phyloP scores from a whole-genome alignment of 2,329 filamentous ascomycete species.

The Alternaria ethzedia region DNA sequence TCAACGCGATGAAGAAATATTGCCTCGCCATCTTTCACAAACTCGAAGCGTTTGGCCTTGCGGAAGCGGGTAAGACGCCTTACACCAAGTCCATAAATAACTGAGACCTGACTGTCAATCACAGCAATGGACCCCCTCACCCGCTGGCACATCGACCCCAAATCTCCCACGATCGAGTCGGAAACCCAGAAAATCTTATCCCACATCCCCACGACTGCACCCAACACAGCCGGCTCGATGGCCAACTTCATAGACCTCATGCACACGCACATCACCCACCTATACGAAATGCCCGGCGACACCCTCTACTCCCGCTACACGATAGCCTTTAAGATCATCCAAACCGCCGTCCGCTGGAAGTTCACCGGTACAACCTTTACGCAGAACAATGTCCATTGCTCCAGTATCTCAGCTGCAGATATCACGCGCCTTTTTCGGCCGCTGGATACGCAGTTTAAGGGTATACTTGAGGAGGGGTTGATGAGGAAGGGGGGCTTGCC shows the following conservation, averaged over 20 bases:
- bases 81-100: fast-evolving
- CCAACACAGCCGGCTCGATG: neutral
- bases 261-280: neutral
- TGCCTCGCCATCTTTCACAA: neutral
- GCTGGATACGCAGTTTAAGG: neutral
- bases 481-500: neutral
- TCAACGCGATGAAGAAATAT: neutral
- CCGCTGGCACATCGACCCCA: neutral
- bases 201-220: neutral
- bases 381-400: neutral
- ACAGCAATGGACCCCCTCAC: neutral
- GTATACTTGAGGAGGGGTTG: neutral
- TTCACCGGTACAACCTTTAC: neutral
- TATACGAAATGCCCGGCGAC: neutral
- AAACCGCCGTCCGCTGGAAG: neutral
- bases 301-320: neutral
- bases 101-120: neutral
- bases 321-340: neutral
- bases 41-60: neutral
- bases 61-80: neutral
- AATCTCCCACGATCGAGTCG: neutral
- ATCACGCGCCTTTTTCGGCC: neutral
- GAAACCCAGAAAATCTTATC: neutral
- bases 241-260: neutral
- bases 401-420: neutral